Evolutionary conservation across 495 filamentous ascomycete species (phyloP), one percentile per base, ranked within the genome.

Genomic region (Aspergillus indologenus): DNA sequence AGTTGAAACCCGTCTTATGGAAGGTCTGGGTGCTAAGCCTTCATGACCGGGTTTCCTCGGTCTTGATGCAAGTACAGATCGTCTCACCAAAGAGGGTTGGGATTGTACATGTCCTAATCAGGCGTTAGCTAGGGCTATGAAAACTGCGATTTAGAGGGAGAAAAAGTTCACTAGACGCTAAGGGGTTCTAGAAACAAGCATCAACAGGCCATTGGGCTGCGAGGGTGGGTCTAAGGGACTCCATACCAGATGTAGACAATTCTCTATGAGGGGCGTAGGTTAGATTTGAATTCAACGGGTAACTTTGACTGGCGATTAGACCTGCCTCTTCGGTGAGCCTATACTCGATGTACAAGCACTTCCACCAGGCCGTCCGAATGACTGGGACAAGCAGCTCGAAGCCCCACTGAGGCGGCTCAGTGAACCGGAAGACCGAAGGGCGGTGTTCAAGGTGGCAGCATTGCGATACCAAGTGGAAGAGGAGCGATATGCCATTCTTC

Each of bases 1-100:
- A 54, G 45, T 65, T 9, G 74, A 72, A 54, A 75, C 70, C 53
- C 50, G 58, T 48, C 69, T 58, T n/a, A 45, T 19, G 34, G n/a
- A n/a, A 24, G 40, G 18, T 20, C 34, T 48, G 8, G 34, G 11
- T 2, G 18, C 60, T 22, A 59, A 42, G 17, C 21, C 22, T 22
- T 29, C 60, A 63, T 61, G 22, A 18, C 45, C 54, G 34, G 23
- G 17, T 46, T n/a, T 47, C 20, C 29, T 31, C 7, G 19, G 19
- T 21, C 43, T 43, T 31, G 47, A 21, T 14, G 8, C 43, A 12
- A 50, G 26, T 5, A 45, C 17, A 3, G 50, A 24, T 31, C 49
- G 57, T 5, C 29, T 45, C 42, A 53, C 54, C 34, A 21, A n/a
- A 21, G 15, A 15, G 48, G 17, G 20, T 29, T 21, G 20, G 48